Conservation (phyloP, 2,329 filamentous ascomycete genomes). For the Fusarium scirpi region DNA sequence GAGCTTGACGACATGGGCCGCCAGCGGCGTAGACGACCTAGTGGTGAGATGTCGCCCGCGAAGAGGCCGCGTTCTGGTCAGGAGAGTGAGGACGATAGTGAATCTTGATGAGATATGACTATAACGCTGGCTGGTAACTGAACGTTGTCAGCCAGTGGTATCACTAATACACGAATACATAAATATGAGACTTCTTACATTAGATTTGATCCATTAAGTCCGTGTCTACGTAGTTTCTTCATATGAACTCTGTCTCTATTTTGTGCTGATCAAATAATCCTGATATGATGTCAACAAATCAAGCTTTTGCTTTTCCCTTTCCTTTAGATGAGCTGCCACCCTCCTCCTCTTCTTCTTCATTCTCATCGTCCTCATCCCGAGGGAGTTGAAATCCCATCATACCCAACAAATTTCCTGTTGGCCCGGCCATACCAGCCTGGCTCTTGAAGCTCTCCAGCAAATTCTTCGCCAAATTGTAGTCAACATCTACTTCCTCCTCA, state of each 20-base stretch:
- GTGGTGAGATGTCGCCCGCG: slow-evolving; percentile 57
- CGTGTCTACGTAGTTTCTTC: neutral
- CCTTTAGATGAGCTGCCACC: slow-evolving; percentile 9
- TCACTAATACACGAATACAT: slow-evolving; percentile 9
- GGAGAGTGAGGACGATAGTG: slow-evolving; percentile 34
- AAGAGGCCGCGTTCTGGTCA: slow-evolving; percentile 57
- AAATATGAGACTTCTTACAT: slow-evolving; percentile 14
- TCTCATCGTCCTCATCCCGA: slow-evolving; percentile 75
- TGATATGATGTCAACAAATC: neutral
- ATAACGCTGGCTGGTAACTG: neutral
- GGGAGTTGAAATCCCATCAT: slow-evolving; percentile 88
- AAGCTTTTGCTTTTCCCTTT: slow-evolving; percentile 14
- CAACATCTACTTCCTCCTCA: slow-evolving; percentile 76
- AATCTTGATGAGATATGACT: slow-evolving; percentile 6
- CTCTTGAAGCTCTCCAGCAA: slow-evolving; percentile 92
- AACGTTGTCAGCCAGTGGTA: neutral
- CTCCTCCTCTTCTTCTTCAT: slow-evolving; percentile 42
- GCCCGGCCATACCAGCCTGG: slow-evolving; percentile 86
- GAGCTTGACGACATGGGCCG: slow-evolving; percentile 51
- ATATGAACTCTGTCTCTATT: neutral
- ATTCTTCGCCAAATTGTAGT: slow-evolving; percentile 91
- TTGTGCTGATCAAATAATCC: neutral
- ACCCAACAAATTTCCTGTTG: slow-evolving; percentile 86
- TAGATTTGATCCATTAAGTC: neutral
- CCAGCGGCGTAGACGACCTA: slow-evolving; percentile 51